Base-by-base conservation (phyloP, 1,139 yeast genomes). In the Tardiomyces blankii region DNA sequence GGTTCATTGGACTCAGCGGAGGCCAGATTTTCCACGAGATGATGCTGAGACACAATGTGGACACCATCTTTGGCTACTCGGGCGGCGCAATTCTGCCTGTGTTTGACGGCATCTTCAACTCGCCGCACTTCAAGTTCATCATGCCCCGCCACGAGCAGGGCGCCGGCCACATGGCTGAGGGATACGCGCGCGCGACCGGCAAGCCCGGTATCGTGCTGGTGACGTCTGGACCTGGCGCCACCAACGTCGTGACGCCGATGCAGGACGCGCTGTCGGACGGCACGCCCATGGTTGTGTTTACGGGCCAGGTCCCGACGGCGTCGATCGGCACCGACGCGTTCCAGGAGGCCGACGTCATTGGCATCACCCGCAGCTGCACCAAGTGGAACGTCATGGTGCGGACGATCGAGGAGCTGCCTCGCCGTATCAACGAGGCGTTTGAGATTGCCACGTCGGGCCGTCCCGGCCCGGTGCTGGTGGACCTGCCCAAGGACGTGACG, bases 151-250 rank as follows among this genome's bases (percentile, higher is more conserved):
- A 91, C 64, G 98, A 91, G 67, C 98, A 91, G 70, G 98, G 98
- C 66, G 98, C 98, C 19, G 98, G 98, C 44, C 98, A 91, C 68
- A 91, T 91, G 98, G 98, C 98, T 46, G 97, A 91, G 70, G 98
- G 98, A 51, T 91, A 91, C 59, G 97, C 98, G 48, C 76, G 94
- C 57, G 98, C 95, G 33, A 70, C 77, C 21, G 98, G 98, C 49
- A 91, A 87, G 65, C 93, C 96, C n/a, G 98, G 98, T 69, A 95
- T 91, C 54, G 97, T 91, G 48, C 73, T 91, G 60, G 98, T 91
- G 45, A 91, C 98, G 16, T 87, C 96, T 1, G 98, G 98, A 46
- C 98, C 98, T 14, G 98, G 97, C 60, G 98, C 98, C 42, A 91
- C 98, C 46, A 91, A 91, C 62, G 96, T 91, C 50, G 80, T 91